Conservation (phyloP, 805 yeast species). For the Saturnispora ahearnii region DNA sequence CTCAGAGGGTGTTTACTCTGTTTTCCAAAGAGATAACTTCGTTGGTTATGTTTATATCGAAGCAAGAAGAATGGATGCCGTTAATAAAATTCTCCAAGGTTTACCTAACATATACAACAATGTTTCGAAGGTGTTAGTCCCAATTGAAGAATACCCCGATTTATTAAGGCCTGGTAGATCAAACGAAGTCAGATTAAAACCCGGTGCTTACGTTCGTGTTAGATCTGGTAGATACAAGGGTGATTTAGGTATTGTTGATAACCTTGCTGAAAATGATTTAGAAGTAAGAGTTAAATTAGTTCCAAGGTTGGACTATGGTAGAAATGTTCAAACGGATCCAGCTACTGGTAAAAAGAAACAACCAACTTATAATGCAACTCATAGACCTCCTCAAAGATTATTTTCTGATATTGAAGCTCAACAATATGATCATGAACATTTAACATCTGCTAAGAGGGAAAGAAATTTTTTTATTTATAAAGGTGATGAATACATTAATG, state of each 20-base stretch:
- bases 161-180: constrained; percentile 82
- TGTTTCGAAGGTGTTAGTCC: constrained; percentile 62
- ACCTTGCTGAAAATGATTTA: constrained; percentile 86
- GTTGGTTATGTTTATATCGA: constrained; percentile 89
- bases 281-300: constrained; percentile 91
- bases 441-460: constrained; percentile 52
- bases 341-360: constrained; percentile 29
- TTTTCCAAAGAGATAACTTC: constrained; percentile 90
- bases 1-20: constrained; percentile 79
- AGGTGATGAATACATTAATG: constrained; percentile 85
- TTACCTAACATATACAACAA: constrained; percentile 74
- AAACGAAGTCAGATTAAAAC: constrained; percentile 77
- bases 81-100: constrained; percentile 80
- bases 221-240: constrained; percentile 88
- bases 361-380: constrained; percentile 44
- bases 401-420: constrained; percentile 87
- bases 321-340: constrained; percentile 29
- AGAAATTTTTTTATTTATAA: constrained; percentile 59
- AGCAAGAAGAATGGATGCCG: constrained; percentile 89
- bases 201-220: constrained; percentile 87
- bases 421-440: constrained; percentile 66
- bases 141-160: constrained; percentile 92
- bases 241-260: constrained; percentile 88
- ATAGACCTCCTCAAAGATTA: constrained; percentile 76
- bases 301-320: constrained; percentile 90